These are phyloP conservation scores for Albugo laibachii DNA, from an alignment of 352 stramenopile genomes.

Conservation along the genomic window DNA sequence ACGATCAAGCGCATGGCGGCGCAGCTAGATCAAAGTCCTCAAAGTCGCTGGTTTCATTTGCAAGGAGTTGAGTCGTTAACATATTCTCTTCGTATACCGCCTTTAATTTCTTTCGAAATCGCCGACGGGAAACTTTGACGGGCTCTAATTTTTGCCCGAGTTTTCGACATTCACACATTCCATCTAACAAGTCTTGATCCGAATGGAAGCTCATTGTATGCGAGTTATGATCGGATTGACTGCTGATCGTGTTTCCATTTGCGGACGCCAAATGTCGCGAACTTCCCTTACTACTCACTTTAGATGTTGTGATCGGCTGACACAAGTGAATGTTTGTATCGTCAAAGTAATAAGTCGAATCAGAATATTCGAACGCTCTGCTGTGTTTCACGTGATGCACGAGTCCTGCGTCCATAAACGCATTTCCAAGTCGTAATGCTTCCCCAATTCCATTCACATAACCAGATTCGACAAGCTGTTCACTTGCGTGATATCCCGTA, in stretches of 20 bases:
- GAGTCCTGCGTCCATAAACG: slow-evolving; percentile 39
- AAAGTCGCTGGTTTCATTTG: neutral
- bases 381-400: slow-evolving; percentile 33
- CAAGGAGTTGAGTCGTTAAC: slow-evolving; percentile 8
- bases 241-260: neutral
- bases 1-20: no score
- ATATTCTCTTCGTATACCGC: slow-evolving; percentile 12
- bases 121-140: slow-evolving; percentile 13
- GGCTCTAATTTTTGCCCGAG: slow-evolving; percentile 27
- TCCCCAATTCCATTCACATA: slow-evolving; percentile 26
- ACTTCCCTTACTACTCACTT: no score
- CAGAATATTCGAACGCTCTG: slow-evolving; percentile 17
- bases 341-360: slow-evolving; percentile 24
- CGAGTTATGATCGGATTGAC: neutral
- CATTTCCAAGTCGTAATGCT: slow-evolving; percentile 29
- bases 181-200: neutral
- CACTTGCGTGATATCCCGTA: slow-evolving; percentile 24
- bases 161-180: slow-evolving; percentile 1
- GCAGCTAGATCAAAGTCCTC: neutral
- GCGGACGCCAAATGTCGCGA: neutral
- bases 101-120: slow-evolving; percentile 17
- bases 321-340: slow-evolving; percentile 30
- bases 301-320: slow-evolving; percentile 6
- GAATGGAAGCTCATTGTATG: neutral
- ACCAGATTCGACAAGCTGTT: slow-evolving; percentile 36